These are phyloP conservation scores for Raddia distichophylla DNA, from an alignment of 176 grass and related monocot genomes.

Conservation along the genomic window DNA sequence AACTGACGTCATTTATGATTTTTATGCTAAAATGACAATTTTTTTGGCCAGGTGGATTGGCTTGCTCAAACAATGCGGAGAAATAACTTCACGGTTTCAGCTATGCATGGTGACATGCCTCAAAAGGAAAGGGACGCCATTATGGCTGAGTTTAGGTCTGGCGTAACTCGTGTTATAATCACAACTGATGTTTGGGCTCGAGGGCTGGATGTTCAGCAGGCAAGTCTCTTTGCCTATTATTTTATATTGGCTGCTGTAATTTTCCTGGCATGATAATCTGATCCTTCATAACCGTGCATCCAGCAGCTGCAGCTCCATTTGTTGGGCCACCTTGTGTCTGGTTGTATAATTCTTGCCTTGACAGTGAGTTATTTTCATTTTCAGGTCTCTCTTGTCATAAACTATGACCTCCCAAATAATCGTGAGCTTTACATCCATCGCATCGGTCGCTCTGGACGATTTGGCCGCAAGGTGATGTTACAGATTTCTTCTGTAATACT, in stretches of 20 bases:
- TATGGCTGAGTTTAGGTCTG: no score
- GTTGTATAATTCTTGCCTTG: not conserved
- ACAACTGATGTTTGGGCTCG: no score
- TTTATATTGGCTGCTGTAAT: not conserved
- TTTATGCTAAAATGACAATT: no score
- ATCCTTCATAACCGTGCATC: not conserved
- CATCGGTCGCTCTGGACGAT: slow-evolving; percentile 55
- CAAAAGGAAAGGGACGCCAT: no score
- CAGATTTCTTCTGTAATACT: not conserved
- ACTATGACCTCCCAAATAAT: slow-evolving; percentile 96
- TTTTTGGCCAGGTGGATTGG: no score
- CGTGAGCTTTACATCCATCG: slow-evolving; percentile 80
- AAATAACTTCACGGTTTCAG: no score
- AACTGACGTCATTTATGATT: no score
- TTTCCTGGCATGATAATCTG: not conserved
- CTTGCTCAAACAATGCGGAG: no score
- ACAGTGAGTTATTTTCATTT: not conserved
- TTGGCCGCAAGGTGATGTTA: slow-evolving; percentile 87
- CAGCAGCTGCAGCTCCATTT: not conserved
- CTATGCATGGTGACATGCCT: no score
- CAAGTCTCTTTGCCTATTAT: not conserved
- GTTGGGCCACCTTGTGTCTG: not conserved
- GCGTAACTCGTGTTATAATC: no score
- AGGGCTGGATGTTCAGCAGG: no score
- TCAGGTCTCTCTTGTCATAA: slow-evolving; percentile 98